Base-by-base conservation (phyloP, 2,329 filamentous ascomycete genomes). In the Fusarium virguliforme region DNA sequence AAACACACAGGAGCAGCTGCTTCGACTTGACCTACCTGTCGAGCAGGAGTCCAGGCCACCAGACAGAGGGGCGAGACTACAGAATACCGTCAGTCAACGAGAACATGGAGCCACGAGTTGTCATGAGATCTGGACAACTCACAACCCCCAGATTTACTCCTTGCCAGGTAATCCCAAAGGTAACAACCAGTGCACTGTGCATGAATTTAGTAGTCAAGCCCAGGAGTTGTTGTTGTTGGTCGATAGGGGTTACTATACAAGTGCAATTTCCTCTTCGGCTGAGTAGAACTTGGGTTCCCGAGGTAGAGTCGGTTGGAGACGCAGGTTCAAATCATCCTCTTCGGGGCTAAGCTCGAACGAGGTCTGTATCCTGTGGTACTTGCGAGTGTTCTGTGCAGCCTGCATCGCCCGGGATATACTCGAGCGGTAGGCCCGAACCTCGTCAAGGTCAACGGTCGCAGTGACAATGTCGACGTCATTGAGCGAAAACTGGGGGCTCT, bases 361-460 rank as follows among this genome's bases (percentile, higher is more conserved):
- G 15, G 68, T 65, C 54, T 75, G 65, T 8, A 75, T 71, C 61
- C 73, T 59, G 6, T 74, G 60, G 18, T 72, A 75, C 9, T 72
- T 69, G 7, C 41, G 64, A 10, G 51, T 37, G 6, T 61, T 60
- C 22, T 55, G 43, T 62, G 87, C 84, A 8, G 89, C 87, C 76
- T 93, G 91, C 24, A 89, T 76, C 7, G 87, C 86, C 60, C 89
- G 84, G 12, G 87, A 87, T 8, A 86, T 84, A 0, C 85, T 81
- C 7, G 81, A 87, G 0, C 92, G 83, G 73, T 85, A 90, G 1
- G 85, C 82, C 34, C 91, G 83, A 6, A 95, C 91, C 68, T 93
- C 90, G 74, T 95, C 92, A 3, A 92, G 82, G 72, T 92, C 90
- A 3, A 92, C 83, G 0, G 89, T 92, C 2, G 90, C 90, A 2